phyloP scores from a whole-genome alignment of 352 stramenopile genomes.

The Blastocystis hominis region DNA sequence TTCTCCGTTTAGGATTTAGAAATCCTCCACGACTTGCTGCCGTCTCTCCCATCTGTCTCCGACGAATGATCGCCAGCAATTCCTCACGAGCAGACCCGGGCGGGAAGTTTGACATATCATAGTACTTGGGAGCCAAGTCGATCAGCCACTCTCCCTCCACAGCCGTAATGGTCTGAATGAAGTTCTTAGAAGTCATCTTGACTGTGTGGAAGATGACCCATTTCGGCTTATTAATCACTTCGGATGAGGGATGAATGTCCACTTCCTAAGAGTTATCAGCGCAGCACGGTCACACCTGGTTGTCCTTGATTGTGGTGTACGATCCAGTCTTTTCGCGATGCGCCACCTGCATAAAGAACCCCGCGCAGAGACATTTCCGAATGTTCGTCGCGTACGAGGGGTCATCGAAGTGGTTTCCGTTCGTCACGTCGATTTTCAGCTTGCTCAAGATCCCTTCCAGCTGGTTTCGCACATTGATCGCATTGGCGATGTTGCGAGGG shows the following conservation, averaged over 20 bases:
- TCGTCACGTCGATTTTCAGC: slow-evolving; percentile 69
- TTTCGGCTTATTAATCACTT: not conserved
- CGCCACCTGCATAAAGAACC: slow-evolving; percentile 95
- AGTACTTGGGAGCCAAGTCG: slow-evolving; percentile 88
- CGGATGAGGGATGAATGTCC: not conserved
- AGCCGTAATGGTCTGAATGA: slow-evolving; percentile 89
- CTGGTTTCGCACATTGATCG: slow-evolving; percentile 86
- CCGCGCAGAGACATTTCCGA: slow-evolving; percentile 78
- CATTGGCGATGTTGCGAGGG: slow-evolving; percentile 73
- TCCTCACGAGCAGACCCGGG: slow-evolving; percentile 55
- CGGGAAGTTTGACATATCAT: slow-evolving; percentile 91
- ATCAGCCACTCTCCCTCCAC: slow-evolving; percentile 82
- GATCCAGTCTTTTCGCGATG: slow-evolving; percentile 76
- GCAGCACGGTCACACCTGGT: slow-evolving; percentile 89
- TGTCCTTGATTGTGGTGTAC: slow-evolving; percentile 98
- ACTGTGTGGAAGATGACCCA: slow-evolving; percentile 82
- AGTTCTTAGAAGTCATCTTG: slow-evolving; percentile 94
- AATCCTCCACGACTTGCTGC: not conserved
- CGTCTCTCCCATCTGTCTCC: not conserved
- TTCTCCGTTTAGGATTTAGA: slow-evolving; percentile 16
- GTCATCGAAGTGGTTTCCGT: slow-evolving; percentile 65
- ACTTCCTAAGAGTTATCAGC: slow-evolving; percentile 86
- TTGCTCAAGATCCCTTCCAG: slow-evolving; percentile 74
- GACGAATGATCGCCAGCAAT: slow-evolving; percentile 56
- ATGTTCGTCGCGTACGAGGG: slow-evolving; percentile 80